A percentile compares a stretch with the other conserved stretches of the same genome.
Conservation (phyloP, 768 basidiomycete species). For the Podaxis sp. region DNA sequence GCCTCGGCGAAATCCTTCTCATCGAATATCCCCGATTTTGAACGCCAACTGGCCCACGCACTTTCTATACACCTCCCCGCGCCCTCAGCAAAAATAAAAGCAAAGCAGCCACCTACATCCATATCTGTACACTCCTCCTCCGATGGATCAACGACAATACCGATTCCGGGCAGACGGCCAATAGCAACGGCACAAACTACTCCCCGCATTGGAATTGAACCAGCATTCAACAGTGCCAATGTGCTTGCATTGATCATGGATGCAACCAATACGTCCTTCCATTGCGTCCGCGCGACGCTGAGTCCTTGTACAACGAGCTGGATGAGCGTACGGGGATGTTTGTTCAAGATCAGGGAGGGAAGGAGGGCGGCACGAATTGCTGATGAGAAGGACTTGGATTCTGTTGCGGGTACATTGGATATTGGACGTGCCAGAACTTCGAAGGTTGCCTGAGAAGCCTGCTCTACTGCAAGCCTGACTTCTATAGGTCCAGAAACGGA, state of each 20-base stretch:
- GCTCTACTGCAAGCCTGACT: constrained; percentile 66
- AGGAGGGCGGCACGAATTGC: constrained; percentile 56
- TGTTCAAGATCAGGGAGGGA: constrained; percentile 63
- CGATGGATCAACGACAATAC: constrained; percentile 52
- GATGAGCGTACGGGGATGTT: constrained; percentile 70
- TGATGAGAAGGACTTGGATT: constrained; percentile 58
- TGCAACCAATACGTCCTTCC: constrained; percentile 50
- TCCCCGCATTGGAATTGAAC: constrained; percentile 72
- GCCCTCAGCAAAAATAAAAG: constrained; percentile 52
- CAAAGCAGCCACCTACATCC: constrained; percentile 62
- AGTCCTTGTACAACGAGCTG: constrained; percentile 79
- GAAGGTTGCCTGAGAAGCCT: constrained; percentile 70
- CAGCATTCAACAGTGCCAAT: constrained; percentile 66
- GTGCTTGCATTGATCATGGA: constrained; percentile 71
- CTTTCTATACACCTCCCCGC: constrained; percentile 18
- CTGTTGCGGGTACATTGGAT: constrained; percentile 65
- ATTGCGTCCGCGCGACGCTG: constrained; percentile 22
- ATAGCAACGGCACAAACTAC: constrained; percentile 71
- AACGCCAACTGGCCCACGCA: constrained; percentile 64
- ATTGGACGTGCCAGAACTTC: constrained; percentile 75
- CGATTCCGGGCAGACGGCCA: constrained; percentile 33
- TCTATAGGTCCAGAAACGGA: constrained; percentile 84
- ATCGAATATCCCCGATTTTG: constrained; percentile 33
- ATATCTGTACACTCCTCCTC: constrained; percentile 39
- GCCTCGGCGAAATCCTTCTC: constrained; percentile 43